A percentile compares a stretch with the other conserved stretches of the same genome.
Evolutionary conservation across 768 basidiomycete species (phyloP).

Genomic region (Mycena crocata): DNA sequence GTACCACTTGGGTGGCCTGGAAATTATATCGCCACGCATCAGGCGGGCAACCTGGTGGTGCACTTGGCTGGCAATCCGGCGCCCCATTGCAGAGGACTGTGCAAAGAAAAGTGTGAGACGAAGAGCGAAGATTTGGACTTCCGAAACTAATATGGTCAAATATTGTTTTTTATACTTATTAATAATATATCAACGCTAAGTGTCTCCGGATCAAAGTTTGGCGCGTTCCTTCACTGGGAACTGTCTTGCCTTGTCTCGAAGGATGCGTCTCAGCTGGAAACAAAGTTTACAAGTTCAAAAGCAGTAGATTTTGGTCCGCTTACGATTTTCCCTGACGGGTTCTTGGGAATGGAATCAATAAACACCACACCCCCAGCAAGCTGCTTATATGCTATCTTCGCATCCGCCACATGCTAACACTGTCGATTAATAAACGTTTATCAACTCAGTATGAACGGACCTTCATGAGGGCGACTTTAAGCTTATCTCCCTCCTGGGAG

Average conservation of each 20-base stretch:
- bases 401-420: constrained; percentile 65
- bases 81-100: constrained; percentile 63
- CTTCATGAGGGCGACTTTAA: constrained; percentile 66
- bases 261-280: constrained; percentile 58
- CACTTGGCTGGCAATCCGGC: constrained; percentile 87
- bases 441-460: constrained; percentile 46
- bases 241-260: constrained; percentile 61
- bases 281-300: not conserved
- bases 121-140: not conserved
- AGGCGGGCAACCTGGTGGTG: constrained; percentile 89
- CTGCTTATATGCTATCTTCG: constrained; percentile 70
- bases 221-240: not conserved
- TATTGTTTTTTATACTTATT: constrained; percentile 1
- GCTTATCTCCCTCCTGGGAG: constrained; percentile 45
- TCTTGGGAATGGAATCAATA: constrained; percentile 73
- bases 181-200: constrained; percentile 4
- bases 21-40: constrained; percentile 71
- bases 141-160: not conserved
- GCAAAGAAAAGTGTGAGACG: constrained; percentile 5
- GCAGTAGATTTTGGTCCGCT: constrained; percentile 34
- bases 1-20: constrained; percentile 83
- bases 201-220: constrained; percentile 6
- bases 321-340: constrained; percentile 77
- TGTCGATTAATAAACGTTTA: not conserved
- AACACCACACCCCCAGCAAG: constrained; percentile 73